Percentiles rank a stretch among this genome's conserved stretches.
Evolutionary conservation across 257 asterid genomes (phyloP).

Genomic region (Penstemon barbatus): DNA sequence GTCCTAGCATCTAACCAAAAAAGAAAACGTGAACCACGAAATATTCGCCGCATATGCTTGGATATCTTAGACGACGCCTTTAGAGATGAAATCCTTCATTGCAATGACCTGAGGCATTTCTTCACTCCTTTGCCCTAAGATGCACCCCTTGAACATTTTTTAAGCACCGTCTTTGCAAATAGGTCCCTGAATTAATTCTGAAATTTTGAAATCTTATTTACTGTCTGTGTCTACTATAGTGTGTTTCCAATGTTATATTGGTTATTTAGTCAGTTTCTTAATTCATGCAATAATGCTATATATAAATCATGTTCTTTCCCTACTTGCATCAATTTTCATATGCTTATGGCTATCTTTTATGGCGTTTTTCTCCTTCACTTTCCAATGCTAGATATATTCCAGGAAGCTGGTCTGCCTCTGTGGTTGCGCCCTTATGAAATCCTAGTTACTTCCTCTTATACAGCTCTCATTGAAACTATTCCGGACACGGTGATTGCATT

Average conservation of each 20-base stretch:
- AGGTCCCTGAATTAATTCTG: not conserved
- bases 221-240: not conserved
- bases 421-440: conserved; percentile 99
- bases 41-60: not conserved
- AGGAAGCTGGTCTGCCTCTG: conserved; percentile 99
- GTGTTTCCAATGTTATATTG: not conserved
- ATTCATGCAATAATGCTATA: not conserved
- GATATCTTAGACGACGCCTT: not conserved
- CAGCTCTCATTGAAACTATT: conserved; percentile 98
- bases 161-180: not conserved
- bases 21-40: too few species aligned
- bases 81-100: not conserved
- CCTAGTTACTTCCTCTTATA: conserved; percentile 88
- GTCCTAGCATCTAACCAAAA: not conserved
- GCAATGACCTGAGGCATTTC: not conserved
- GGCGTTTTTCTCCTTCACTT: conserved; percentile 19
- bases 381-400: conserved; percentile 89
- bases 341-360: conserved; percentile 16
- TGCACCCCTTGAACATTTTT: not conserved
- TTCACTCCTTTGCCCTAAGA: not conserved
- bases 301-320: not conserved
- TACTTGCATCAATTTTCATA: not conserved
- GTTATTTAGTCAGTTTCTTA: not conserved
- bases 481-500: conserved; percentile 83
- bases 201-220: not conserved